A percentile compares a stretch with the other conserved stretches of the same genome.
Evolutionary conservation across 208 protist species (phyloP).

Genomic region (Acanthamoeba healyi): DNA sequence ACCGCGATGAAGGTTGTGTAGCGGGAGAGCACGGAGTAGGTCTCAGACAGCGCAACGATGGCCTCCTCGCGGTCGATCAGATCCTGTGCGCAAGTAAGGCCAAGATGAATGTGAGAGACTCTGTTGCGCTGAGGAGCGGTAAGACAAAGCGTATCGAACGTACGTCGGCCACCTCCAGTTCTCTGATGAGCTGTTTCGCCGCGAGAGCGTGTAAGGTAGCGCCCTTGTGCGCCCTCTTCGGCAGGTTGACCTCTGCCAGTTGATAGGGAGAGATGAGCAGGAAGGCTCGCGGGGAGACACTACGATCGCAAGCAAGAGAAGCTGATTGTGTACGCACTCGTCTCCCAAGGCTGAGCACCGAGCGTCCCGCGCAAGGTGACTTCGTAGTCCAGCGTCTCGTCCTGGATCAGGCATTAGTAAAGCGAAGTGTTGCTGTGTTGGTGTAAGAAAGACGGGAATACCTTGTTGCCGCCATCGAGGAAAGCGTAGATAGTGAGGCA

Average conservation of each 20-base stretch:
- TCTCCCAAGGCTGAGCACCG: conserved; percentile 1
- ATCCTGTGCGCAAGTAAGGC: neutral
- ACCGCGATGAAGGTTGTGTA: conserved; percentile 83
- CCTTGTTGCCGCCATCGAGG: neutral
- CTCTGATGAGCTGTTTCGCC: neutral
- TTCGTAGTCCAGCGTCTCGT: neutral
- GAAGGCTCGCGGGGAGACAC: neutral
- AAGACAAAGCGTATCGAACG: neutral
- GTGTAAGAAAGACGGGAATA: no score
- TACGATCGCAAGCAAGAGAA: neutral
- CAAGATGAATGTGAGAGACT: neutral
- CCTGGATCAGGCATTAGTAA: neutral
- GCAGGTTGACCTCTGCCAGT: neutral
- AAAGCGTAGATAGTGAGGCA: neutral
- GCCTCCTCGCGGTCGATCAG: neutral
- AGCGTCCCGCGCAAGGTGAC: neutral
- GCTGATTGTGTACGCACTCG: neutral
- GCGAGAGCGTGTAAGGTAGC: neutral
- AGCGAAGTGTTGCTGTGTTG: neutral
- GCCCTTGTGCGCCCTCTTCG: neutral
- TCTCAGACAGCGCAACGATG: neutral
- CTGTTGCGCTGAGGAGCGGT: neutral
- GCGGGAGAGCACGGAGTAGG: conserved; percentile 76
- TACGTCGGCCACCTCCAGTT: neutral
- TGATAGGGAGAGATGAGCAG: neutral